Evolutionary conservation across 2,329 filamentous ascomycete genomes (phyloP).

Genomic region (Triangularia setosa): DNA sequence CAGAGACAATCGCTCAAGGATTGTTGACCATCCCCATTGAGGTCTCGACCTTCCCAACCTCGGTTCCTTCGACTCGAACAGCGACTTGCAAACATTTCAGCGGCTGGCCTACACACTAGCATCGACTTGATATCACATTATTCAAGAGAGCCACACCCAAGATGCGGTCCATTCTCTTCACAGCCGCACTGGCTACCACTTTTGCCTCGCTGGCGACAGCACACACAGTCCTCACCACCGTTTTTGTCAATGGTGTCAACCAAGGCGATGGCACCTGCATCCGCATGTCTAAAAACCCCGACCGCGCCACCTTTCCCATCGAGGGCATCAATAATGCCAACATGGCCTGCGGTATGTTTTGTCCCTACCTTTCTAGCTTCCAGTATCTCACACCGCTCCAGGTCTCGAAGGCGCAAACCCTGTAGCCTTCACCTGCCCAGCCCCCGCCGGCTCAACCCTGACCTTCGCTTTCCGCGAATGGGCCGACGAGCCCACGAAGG

Average conservation of each 20-base stretch:
- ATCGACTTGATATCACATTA: slow-evolving; percentile 4
- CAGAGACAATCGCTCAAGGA: neutral
- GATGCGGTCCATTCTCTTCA: slow-evolving; percentile 34
- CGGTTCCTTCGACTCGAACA: neutral
- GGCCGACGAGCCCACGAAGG: slow-evolving; percentile 49
- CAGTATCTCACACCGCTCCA: slow-evolving; percentile 26
- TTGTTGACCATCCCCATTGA: neutral
- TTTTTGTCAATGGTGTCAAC: slow-evolving; percentile 57
- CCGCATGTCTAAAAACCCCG: slow-evolving; percentile 56
- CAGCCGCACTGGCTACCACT: slow-evolving; percentile 34
- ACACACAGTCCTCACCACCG: slow-evolving; percentile 62
- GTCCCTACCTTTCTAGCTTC: slow-evolving; percentile 19
- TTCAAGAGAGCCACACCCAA: slow-evolving; percentile 22
- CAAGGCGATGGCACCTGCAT: slow-evolving; percentile 71
- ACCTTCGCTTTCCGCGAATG: slow-evolving; percentile 65
- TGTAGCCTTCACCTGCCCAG: slow-evolving; percentile 47
- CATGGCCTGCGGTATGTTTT: slow-evolving; percentile 66
- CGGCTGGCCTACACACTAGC: neutral
- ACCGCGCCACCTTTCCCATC: slow-evolving; percentile 55
- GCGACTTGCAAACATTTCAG: neutral
- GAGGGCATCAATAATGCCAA: slow-evolving; percentile 52
- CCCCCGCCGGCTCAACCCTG: slow-evolving; percentile 50
- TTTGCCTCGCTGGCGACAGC: slow-evolving; percentile 40
- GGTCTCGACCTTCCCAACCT: neutral
- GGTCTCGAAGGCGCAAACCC: slow-evolving; percentile 42